Conservation (phyloP, 306 rosid species). For the Vigna hirtella region DNA sequence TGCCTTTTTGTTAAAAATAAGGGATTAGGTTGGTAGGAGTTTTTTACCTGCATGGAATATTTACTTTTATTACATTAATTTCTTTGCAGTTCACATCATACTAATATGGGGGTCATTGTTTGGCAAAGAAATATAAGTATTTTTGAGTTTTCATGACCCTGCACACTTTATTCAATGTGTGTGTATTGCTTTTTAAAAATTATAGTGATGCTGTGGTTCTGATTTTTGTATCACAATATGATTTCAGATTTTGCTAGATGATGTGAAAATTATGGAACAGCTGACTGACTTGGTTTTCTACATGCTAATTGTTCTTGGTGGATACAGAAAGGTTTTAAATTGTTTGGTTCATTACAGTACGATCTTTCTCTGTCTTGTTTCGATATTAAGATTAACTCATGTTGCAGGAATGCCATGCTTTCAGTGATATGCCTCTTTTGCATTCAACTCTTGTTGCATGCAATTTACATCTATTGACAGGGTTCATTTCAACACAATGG, state of each 20-base stretch:
- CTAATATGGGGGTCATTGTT: conserved; percentile 15
- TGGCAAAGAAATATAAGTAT: conserved; percentile 13
- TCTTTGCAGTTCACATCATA: conserved; percentile 19
- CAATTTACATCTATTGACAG: conserved; percentile 75
- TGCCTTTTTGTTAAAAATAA: conserved; percentile 7
- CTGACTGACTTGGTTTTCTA: conserved; percentile 86
- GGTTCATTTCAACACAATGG: conserved; percentile 82
- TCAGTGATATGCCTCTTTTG: conserved; percentile 58
- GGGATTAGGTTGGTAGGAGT: neutral
- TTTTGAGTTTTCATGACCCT: conserved; percentile 17
- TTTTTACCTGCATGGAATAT: conserved; percentile 6
- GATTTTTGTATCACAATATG: conserved; percentile 49
- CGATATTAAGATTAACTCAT: conserved; percentile 47
- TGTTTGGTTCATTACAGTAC: conserved; percentile 43
- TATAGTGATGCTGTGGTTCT: conserved; percentile 37
- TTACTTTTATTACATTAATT: conserved; percentile 12
- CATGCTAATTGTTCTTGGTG: conserved; percentile 70
- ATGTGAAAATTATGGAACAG: conserved; percentile 79
- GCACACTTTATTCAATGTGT: conserved; percentile 19
- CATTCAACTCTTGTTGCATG: conserved; percentile 84
- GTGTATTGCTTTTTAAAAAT: conserved; percentile 35
- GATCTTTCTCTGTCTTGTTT: conserved; percentile 36
- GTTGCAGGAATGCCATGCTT: conserved; percentile 70
- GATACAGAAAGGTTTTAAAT: conserved; percentile 74
- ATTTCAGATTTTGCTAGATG: conserved; percentile 83